A percentile compares a stretch with the other conserved stretches of the same genome.
These are phyloP conservation scores for Opeltia flavorubescens DNA, from an alignment of 495 filamentous ascomycete genomes.

Conservation along the genomic window DNA sequence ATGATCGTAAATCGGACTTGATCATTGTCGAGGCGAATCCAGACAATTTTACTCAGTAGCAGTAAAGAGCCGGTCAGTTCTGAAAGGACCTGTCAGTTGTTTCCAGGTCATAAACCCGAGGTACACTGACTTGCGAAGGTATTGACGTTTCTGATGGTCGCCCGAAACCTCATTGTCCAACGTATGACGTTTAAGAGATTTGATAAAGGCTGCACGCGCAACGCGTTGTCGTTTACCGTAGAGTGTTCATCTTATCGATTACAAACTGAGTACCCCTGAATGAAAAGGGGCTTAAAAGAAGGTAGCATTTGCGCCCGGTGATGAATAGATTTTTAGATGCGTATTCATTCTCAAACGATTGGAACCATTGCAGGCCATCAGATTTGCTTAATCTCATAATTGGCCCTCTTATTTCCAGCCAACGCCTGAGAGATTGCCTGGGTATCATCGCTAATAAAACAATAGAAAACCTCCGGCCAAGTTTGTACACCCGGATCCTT, in stretches of 20 bases:
- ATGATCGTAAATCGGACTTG: constrained; percentile 88
- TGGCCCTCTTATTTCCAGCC: too few relatives aligned
- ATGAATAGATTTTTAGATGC: too few relatives aligned
- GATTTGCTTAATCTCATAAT: too few relatives aligned
- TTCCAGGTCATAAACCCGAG: background rate
- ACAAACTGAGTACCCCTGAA: too few relatives aligned
- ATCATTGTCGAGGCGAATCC: constrained; percentile 78
- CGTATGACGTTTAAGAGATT: background rate
- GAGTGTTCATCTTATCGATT: background rate
- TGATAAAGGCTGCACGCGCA: background rate
- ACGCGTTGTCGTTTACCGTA: background rate
- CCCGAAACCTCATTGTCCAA: constrained; percentile 63
- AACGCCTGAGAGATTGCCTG: background rate
- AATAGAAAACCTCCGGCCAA: background rate
- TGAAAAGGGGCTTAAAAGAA: too few relatives aligned
- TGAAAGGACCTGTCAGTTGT: constrained; percentile 19
- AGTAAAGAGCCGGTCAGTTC: constrained; percentile 75
- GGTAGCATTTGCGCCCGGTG: too few relatives aligned
- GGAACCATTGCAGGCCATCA: too few relatives aligned
- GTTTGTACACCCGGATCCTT: background rate
- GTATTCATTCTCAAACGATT: background rate
- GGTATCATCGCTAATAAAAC: background rate
- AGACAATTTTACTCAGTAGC: constrained; percentile 81
- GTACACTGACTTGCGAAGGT: constrained; percentile 67
- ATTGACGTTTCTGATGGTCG: constrained; percentile 61